A percentile compares a stretch with the other conserved stretches of the same genome.
phyloP scores from a whole-genome alignment of 1,284 basidiomycete species.

The Mycena sp. region DNA sequence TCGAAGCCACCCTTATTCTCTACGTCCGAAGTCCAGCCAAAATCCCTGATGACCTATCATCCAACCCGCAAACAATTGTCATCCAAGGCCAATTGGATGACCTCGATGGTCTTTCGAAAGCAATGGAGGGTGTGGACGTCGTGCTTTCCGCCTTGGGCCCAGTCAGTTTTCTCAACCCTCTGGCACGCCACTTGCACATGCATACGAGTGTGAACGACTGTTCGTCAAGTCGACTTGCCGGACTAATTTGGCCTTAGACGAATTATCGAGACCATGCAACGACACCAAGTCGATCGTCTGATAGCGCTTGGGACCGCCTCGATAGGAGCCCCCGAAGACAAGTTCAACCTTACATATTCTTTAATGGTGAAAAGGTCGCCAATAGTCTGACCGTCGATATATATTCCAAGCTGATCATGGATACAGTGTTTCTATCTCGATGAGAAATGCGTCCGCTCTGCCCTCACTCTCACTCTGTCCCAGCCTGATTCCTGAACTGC shows the following conservation, averaged over 20 bases:
- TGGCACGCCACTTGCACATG: conserved; percentile 55
- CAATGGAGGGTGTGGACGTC: conserved; percentile 56
- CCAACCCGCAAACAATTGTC: conserved; percentile 49
- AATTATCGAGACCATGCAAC: conserved; percentile 54
- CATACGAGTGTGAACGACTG: conserved; percentile 42
- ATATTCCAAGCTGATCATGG: background rate
- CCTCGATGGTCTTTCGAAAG: conserved; percentile 47
- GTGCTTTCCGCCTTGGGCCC: conserved; percentile 61
- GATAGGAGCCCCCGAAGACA: conserved; percentile 58
- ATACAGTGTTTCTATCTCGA: too few species aligned
- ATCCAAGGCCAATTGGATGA: conserved; percentile 57
- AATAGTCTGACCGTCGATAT: background rate
- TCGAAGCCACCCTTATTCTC: conserved; percentile 49
- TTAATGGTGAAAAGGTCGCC: conserved; percentile 39
- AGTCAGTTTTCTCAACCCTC: conserved; percentile 30
- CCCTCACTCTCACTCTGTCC: conserved; percentile 14
- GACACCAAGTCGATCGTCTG: conserved; percentile 53
- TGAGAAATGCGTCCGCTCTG: too few species aligned
- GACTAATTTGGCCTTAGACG: conserved; percentile 19
- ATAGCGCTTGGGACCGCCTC: conserved; percentile 62
- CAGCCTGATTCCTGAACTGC: conserved; percentile 25
- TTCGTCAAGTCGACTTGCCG: too few species aligned
- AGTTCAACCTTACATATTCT: conserved; percentile 47
- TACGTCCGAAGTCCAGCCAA: conserved; percentile 60
- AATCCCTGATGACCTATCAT: conserved; percentile 48